Evolutionary conservation across 1,139 yeast species (phyloP).

Genomic region (Magnusiomyces fungicola): DNA sequence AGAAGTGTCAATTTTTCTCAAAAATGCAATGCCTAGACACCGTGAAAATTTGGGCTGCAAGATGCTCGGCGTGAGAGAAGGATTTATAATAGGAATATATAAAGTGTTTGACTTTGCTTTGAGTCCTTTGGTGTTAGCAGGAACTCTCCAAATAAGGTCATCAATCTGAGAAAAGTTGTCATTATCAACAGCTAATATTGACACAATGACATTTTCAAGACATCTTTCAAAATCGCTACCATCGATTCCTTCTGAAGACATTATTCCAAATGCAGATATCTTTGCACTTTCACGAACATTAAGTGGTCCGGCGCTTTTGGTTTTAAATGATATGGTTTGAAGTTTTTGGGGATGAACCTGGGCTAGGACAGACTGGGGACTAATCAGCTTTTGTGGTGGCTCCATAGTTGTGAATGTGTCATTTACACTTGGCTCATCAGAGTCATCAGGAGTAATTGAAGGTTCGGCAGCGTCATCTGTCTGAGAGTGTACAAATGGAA

Average conservation of each 20-base stretch:
- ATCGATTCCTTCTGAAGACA: conserved; percentile 27
- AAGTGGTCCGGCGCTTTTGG: background rate
- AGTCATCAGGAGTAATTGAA: too few relatives aligned
- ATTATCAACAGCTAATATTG: conserved; percentile 21
- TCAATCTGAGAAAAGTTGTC: conserved; percentile 4
- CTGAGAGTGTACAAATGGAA: background rate
- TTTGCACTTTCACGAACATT: background rate
- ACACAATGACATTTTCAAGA: conserved; percentile 29
- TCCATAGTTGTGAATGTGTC: background rate
- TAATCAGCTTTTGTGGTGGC: background rate
- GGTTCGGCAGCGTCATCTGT: background rate
- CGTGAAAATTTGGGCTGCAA: conserved; percentile 5
- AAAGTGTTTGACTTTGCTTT: background rate
- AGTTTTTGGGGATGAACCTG: too few relatives aligned
- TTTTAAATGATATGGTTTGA: background rate
- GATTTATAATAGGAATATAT: conserved; percentile 4
- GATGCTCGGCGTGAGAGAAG: background rate
- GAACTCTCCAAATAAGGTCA: background rate
- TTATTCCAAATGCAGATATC: conserved; percentile 24
- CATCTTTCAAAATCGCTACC: conserved; percentile 22
- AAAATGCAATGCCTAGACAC: conserved; percentile 30
- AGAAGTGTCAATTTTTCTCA: conserved; percentile 45
- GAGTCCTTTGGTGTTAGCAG: background rate
- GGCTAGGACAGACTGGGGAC: background rate
- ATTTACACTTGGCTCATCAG: background rate